A percentile compares a stretch with the other conserved stretches of the same genome.
Conservation (phyloP, 2,329 filamentous ascomycete genomes). For the Aspergillus flavus region DNA sequence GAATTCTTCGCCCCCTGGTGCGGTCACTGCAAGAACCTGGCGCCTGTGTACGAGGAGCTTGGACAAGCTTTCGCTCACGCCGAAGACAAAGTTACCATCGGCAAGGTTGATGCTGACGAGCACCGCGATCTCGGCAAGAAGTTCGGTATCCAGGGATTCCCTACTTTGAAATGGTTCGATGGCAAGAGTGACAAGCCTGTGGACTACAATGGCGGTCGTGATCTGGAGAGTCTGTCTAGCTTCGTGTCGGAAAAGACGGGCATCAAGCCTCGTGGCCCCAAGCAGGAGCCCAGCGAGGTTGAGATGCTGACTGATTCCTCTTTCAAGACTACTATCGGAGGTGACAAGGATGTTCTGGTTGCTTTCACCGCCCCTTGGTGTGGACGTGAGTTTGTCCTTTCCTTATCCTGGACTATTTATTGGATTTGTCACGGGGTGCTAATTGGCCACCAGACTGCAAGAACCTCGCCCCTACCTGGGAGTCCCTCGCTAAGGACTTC, state of each 20-base stretch:
- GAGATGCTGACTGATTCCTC: conserved; percentile 76
- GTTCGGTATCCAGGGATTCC: conserved; percentile 91
- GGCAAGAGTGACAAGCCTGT: conserved; percentile 83
- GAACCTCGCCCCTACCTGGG: conserved; percentile 85
- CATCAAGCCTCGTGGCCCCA: conserved; percentile 69
- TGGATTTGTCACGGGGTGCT: neutral
- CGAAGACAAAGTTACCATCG: conserved; percentile 78
- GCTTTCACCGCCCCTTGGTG: conserved; percentile 99
- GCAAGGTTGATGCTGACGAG: conserved; percentile 93
- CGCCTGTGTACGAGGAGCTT: conserved; percentile 92
- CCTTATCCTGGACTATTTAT: neutral
- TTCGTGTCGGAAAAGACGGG: conserved; percentile 90
- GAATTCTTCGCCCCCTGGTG: conserved; percentile 99
- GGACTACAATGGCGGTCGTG: conserved; percentile 85
- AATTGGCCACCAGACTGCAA: conserved; percentile 80
- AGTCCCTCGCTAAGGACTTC: conserved; percentile 82
- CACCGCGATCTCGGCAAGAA: conserved; percentile 81
- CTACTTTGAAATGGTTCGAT: conserved; percentile 96
- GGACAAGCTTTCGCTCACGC: conserved; percentile 72
- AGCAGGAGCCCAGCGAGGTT: conserved; percentile 70
- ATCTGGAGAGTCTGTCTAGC: conserved; percentile 77
- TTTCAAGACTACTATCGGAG: conserved; percentile 77
- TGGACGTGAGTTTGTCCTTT: conserved; percentile 71
- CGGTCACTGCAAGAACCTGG: conserved; percentile 97
- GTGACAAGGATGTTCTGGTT: conserved; percentile 87